phyloP scores from a whole-genome alignment of 208 protist species.

The Hexamita inflata region DNA sequence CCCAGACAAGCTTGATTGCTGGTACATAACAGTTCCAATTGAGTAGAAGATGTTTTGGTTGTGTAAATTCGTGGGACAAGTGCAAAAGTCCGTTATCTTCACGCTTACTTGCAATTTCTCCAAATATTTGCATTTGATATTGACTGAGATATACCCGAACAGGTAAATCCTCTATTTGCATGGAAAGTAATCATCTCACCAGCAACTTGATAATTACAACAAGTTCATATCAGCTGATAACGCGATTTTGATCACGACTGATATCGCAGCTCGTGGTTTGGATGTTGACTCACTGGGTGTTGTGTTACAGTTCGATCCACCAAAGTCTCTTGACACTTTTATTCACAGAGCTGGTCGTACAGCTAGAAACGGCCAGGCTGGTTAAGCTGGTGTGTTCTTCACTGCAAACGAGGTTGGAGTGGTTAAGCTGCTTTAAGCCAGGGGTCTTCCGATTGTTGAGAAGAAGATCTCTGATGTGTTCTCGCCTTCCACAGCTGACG shows the following conservation, averaged over 20 bases:
- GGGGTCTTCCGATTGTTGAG: too few relatives aligned
- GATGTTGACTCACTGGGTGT: slow-evolving; percentile 65
- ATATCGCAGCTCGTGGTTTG: slow-evolving; percentile 61
- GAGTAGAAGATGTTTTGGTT: too few relatives aligned
- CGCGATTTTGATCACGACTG: slow-evolving; percentile 57
- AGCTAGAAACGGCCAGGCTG: background rate
- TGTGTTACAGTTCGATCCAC: slow-evolving; percentile 57
- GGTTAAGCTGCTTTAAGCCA: background rate
- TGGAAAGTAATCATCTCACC: slow-evolving; percentile 51
- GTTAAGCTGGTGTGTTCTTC: background rate
- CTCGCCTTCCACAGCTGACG: too few relatives aligned
- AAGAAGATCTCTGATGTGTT: too few relatives aligned
- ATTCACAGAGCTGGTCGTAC: slow-evolving; percentile 53
- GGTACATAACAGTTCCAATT: too few relatives aligned
- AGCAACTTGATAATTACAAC: slow-evolving; percentile 34
- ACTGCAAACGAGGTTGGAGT: background rate
- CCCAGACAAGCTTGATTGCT: too few relatives aligned
- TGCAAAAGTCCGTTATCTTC: too few relatives aligned
- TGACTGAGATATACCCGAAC: too few relatives aligned
- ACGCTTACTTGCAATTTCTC: too few relatives aligned
- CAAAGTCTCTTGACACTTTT: slow-evolving; percentile 51
- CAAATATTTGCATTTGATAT: too few relatives aligned
- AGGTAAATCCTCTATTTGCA: slow-evolving; percentile 53
- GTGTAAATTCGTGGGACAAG: too few relatives aligned
- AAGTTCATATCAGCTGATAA: background rate